Base-by-base conservation (phyloP, 2,329 filamentous ascomycete species). In the Diplodia scrobiculata region DNA sequence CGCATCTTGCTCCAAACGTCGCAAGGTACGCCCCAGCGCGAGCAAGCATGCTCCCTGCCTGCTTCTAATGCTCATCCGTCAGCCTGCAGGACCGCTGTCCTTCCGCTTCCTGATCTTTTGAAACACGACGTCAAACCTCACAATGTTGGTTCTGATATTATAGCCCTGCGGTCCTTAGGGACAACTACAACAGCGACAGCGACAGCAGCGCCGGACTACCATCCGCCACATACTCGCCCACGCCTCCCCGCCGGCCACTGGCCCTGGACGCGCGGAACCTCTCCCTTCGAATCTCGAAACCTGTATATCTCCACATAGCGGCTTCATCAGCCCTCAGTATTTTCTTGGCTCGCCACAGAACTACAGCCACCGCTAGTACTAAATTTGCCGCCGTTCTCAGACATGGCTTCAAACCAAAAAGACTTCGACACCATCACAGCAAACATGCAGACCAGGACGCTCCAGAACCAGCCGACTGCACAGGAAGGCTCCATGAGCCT, bases 81-180 rank as follows among this genome's bases (percentile, higher is more conserved):
- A 60, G 29, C 45, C 5, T 62, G 58, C 58, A 62, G 58, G 48
- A 21, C 73, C 72, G 71, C 50, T 59, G 69, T 65, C 66, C 55
- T 27, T 66, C 67, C 47, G 34, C 65, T 66, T 67, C 63, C 65
- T 68, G 27, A 21, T 68, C 68, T 66, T 66, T 70, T 70, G 71
- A 72, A 73, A 75, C 73, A 71, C 72, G 71, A 59, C 66, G 69
- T 66, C 64, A 67, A 68, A 67, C 63, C 67, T 70, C 74, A 73
- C 65, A 67, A 78, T 78, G 76, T 73, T 74, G 66, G 67, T 73
- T 63, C 70, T 69, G 63, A 75, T 75, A 74, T 77, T 74, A 77
- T 77, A 77, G 72, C 75, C 69, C 63, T 47, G 62, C 68, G 67
- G 73, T 75, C 76, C 74, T 71, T 73, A 72, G 75, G 76, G 75